These are phyloP conservation scores for Aspergillus mulundensis DNA, from an alignment of 495 filamentous ascomycete species.

Conservation along the genomic window DNA sequence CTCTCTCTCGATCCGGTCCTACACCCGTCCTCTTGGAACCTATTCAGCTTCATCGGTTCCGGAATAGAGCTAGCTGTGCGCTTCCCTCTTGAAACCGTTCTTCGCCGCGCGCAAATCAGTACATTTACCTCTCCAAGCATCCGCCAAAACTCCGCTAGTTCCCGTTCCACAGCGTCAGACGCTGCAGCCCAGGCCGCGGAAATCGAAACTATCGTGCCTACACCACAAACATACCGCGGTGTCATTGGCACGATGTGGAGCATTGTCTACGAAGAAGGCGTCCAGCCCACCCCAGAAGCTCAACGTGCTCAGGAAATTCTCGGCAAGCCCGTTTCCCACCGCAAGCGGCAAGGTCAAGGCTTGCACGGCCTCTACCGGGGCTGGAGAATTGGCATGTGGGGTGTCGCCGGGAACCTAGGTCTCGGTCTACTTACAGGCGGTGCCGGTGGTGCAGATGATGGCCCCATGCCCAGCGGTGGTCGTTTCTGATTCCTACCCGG, in stretches of 20 bases:
- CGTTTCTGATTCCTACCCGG: constrained; percentile 25
- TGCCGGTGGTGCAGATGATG: constrained; percentile 33
- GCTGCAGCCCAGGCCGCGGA: constrained; percentile 33
- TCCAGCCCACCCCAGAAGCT: constrained; percentile 30
- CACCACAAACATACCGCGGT: constrained; percentile 63
- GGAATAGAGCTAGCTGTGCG: constrained; percentile 77
- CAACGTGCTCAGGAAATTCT: constrained; percentile 33
- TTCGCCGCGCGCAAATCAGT: constrained; percentile 79
- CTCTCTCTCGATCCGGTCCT: constrained; percentile 75
- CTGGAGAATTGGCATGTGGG: constrained; percentile 96
- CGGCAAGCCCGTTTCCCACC: constrained; percentile 35
- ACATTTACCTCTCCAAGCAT: constrained; percentile 50
- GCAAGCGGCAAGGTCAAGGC: constrained; percentile 69
- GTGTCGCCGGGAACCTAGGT: constrained; percentile 83
- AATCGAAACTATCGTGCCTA: constrained; percentile 68
- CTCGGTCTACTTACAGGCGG: constrained; percentile 56
- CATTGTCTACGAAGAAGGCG: constrained; percentile 81
- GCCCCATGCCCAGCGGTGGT: constrained; percentile 31
- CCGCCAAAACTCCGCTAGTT: constrained; percentile 54
- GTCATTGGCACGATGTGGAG: constrained; percentile 82
- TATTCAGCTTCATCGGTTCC: constrained; percentile 72
- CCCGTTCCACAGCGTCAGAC: constrained; percentile 30
- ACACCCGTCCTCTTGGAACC: constrained; percentile 73
- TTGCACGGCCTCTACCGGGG: constrained; percentile 82
- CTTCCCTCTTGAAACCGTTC: constrained; percentile 86